Evolutionary conservation across 116 monocot genomes (phyloP).

Genomic region (Trichopus zeylanicus): DNA sequence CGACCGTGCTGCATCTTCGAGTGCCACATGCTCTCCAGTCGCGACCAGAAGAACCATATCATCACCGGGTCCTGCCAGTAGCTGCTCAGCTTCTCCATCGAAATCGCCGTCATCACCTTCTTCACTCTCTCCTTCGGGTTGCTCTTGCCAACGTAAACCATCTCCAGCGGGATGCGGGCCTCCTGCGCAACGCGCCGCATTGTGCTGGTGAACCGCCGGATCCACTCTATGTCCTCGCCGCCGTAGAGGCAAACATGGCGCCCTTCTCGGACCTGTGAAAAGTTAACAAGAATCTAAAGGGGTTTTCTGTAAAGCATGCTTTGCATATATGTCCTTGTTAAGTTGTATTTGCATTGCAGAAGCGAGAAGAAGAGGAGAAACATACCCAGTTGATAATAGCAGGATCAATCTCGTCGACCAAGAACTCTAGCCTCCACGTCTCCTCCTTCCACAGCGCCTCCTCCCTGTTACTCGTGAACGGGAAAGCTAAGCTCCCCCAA

Average conservation of each 20-base stretch:
- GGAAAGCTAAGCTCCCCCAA: slow-evolving; percentile 79
- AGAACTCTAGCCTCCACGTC: slow-evolving; percentile 62
- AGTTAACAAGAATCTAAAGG: not conserved
- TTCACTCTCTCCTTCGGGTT: slow-evolving; percentile 60
- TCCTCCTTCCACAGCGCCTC: slow-evolving; percentile 82
- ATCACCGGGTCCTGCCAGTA: too few relatives aligned
- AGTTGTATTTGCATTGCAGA: too few relatives aligned
- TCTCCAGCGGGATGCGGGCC: slow-evolving; percentile 40
- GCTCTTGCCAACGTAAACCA: too few relatives aligned
- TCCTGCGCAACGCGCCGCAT: slow-evolving; percentile 40
- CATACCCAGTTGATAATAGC: slow-evolving; percentile 40
- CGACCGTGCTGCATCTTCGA: slow-evolving; percentile 55
- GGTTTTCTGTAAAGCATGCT: too few relatives aligned
- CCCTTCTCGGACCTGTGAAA: slow-evolving; percentile 32
- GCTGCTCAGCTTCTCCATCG: too few relatives aligned
- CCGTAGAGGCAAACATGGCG: slow-evolving; percentile 63
- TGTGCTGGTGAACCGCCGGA: slow-evolving; percentile 41
- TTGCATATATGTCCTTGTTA: too few relatives aligned
- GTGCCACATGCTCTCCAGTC: too few relatives aligned
- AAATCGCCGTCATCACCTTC: slow-evolving; percentile 23
- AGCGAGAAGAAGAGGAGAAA: too few relatives aligned
- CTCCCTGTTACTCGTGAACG: slow-evolving; percentile 67
- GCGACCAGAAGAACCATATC: too few relatives aligned
- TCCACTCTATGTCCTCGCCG: slow-evolving; percentile 75
- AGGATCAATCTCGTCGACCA: slow-evolving; percentile 79